phyloP scores from a whole-genome alignment of 73 alveolate genomes.

The Paramecium biaurelia region DNA sequence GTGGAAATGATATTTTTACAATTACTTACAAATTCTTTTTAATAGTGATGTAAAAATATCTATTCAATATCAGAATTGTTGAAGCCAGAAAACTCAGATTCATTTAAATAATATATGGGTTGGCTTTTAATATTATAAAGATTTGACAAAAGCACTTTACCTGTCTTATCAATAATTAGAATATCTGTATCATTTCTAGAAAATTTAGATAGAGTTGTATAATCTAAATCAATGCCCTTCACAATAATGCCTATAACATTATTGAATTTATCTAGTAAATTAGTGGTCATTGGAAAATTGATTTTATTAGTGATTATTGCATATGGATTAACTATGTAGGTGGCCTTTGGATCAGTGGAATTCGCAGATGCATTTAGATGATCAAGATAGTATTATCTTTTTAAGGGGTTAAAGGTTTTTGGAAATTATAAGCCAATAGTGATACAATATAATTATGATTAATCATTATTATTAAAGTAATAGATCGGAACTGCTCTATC shows the following conservation, averaged over 20 bases:
- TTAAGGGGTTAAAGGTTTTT: neutral
- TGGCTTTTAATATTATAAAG: neutral
- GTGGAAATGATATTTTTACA: neutral
- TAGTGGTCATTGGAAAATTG: neutral
- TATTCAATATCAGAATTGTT: neutral
- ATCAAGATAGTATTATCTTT: neutral
- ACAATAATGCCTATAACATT: neutral
- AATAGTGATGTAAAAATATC: neutral
- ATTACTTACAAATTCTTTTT: neutral
- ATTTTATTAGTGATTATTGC: neutral
- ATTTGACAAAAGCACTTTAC: neutral
- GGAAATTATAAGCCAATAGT: neutral
- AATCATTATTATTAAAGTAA: neutral
- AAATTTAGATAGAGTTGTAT: neutral
- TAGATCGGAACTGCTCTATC: neutral
- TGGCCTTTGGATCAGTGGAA: neutral
- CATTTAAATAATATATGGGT: neutral
- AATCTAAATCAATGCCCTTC: neutral
- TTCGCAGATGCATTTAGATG: neutral
- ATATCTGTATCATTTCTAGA: neutral
- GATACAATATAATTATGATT: neutral
- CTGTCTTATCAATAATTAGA: neutral
- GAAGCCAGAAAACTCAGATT: neutral
- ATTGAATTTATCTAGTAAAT: neutral
- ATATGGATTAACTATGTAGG: neutral